Conservation (phyloP, 2,329 filamentous ascomycete species). For the Cladosporium sp. region DNA sequence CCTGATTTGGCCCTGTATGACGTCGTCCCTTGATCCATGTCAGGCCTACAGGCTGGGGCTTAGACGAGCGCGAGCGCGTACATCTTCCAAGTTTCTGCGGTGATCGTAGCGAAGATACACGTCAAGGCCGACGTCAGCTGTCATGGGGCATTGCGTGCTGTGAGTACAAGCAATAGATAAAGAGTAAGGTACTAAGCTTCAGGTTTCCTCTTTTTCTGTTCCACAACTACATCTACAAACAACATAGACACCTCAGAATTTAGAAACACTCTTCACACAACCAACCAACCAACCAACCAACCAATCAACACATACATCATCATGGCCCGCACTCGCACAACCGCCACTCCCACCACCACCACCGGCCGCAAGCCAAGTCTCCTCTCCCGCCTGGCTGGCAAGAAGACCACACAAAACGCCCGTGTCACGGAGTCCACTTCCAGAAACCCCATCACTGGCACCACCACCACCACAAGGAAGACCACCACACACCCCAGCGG, state of each 20-base stretch:
- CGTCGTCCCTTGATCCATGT: constrained; percentile 5
- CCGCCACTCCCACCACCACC: constrained; percentile 25
- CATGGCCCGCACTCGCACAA: constrained; percentile 29
- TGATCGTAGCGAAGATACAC: constrained; percentile 9
- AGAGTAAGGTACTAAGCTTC: constrained; percentile 12
- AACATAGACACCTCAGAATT: background rate
- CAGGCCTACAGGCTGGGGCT: background rate
- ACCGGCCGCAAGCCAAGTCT: constrained; percentile 54
- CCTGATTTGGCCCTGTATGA: constrained; percentile 20
- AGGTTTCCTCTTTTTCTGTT: background rate
- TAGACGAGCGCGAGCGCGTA: constrained; percentile 7
- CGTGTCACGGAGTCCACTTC: constrained; percentile 46
- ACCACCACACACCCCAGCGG: constrained; percentile 37
- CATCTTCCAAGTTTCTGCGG: constrained; percentile 21
- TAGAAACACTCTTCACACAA: background rate
- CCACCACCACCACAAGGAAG: constrained; percentile 35
- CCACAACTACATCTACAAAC: background rate
- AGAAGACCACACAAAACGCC: constrained; percentile 43
- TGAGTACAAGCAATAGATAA: constrained; percentile 6
- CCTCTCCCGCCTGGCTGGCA: constrained; percentile 56
- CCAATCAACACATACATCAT: background rate
- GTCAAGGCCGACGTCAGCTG: constrained; percentile 21
- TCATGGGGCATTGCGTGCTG: background rate
- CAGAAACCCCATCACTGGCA: constrained; percentile 44
- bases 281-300: background rate